Conservation (phyloP, 106 monocot genomes). For the Platanthera guangdongensis region DNA sequence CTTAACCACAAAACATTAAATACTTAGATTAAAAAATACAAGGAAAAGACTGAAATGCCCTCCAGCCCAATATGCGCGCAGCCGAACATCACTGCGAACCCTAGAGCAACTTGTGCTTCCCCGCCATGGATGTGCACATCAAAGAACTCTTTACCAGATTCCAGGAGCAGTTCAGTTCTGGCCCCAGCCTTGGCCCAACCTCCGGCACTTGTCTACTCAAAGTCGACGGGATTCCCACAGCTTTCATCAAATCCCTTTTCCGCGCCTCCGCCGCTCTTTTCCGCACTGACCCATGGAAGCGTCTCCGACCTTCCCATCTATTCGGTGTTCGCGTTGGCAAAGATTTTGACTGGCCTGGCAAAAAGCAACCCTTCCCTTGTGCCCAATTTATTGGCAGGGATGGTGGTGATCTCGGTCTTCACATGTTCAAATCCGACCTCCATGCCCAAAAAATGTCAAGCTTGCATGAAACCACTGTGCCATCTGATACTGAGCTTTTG, state of each 20-base stretch:
- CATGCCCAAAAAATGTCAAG: slow-evolving; percentile 31
- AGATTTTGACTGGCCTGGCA: slow-evolving; percentile 43
- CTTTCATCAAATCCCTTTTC: slow-evolving; percentile 45
- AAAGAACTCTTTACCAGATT: slow-evolving; percentile 34
- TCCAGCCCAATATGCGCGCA: too few relatives aligned
- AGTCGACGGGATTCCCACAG: slow-evolving; percentile 20
- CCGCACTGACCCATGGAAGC: slow-evolving; percentile 61
- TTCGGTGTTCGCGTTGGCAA: slow-evolving; percentile 41
- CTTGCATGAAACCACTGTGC: slow-evolving; percentile 16
- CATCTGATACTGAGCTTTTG: slow-evolving; percentile 33
- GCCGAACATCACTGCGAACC: neutral
- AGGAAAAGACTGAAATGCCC: too few relatives aligned
- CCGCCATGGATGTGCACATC: slow-evolving; percentile 48
- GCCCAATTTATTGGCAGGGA: slow-evolving; percentile 59
- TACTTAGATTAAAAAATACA: too few relatives aligned
- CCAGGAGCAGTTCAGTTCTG: slow-evolving; percentile 50
- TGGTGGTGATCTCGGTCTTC: slow-evolving; percentile 56
- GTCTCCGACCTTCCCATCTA: slow-evolving; percentile 38
- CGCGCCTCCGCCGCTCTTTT: slow-evolving; percentile 45
- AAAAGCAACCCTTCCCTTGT: slow-evolving; percentile 37
- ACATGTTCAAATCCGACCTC: slow-evolving; percentile 41
- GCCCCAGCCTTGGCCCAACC: slow-evolving; percentile 50
- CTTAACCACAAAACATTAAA: too few relatives aligned
- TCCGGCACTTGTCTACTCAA: slow-evolving; percentile 39
- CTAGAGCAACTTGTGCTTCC: neutral